phyloP scores from a whole-genome alignment of 2,329 filamentous ascomycete species.

The Macrophomina pseudophaseolina region DNA sequence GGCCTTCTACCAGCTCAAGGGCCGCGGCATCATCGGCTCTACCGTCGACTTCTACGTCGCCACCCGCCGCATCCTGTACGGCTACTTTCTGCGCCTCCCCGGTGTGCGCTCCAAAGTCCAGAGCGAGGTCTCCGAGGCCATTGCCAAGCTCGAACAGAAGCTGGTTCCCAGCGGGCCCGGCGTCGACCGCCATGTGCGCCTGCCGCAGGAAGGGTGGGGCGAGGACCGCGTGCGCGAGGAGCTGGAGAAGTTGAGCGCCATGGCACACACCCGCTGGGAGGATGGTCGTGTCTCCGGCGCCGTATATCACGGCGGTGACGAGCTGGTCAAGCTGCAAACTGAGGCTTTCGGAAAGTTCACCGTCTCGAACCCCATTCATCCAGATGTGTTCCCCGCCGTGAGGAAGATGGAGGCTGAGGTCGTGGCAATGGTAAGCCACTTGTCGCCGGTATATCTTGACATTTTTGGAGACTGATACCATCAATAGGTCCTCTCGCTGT shows the following conservation, averaged over 20 bases:
- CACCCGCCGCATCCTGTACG: conserved; percentile 76
- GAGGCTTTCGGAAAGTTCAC: conserved; percentile 95
- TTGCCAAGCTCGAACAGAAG: conserved; percentile 81
- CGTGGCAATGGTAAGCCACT: conserved; percentile 79
- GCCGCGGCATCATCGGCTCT: conserved; percentile 84
- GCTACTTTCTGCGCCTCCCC: conserved; percentile 82
- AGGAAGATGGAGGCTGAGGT: conserved; percentile 99
- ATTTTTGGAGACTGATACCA: not conserved
- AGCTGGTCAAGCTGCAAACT: conserved; percentile 81
- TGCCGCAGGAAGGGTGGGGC: conserved; percentile 85
- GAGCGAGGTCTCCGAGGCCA: conserved; percentile 78
- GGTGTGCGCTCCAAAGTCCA: conserved; percentile 86
- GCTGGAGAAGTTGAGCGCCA: conserved; percentile 75
- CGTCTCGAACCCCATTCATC: conserved; percentile 95
- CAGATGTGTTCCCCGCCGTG: conserved; percentile 96
- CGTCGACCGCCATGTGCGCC: conserved; percentile 71
- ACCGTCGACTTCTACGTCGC: conserved; percentile 74
- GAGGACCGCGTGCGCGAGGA: conserved; percentile 80
- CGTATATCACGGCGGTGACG: conserved; percentile 91
- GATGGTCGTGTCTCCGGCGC: conserved; percentile 93
- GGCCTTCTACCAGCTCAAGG: conserved; percentile 81
- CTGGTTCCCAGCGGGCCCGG: conserved; percentile 75
- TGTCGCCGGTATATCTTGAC: not conserved
- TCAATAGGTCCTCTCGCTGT: conserved; percentile 70
- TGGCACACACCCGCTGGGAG: conserved; percentile 97